phyloP scores from a whole-genome alignment of 2,329 filamentous ascomycete species.

The Fusarium tuaranense region DNA sequence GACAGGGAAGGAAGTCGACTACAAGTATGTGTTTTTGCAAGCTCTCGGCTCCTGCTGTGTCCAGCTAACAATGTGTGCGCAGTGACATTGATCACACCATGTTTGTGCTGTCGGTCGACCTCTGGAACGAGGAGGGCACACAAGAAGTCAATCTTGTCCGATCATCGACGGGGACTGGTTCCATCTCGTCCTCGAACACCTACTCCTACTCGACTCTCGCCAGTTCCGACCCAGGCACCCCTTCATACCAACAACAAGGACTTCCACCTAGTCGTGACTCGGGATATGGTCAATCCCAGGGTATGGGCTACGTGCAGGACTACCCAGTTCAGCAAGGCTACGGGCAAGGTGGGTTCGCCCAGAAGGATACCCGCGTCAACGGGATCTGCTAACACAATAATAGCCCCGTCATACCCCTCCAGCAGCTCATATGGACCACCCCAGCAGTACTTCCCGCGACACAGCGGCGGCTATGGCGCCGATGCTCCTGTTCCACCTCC shows the following conservation, averaged over 20 bases:
- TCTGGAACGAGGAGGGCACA: slow-evolving; percentile 74
- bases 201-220: slow-evolving; percentile 74
- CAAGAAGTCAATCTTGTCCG: slow-evolving; percentile 76
- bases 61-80: slow-evolving; percentile 13
- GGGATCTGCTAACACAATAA: slow-evolving; percentile 18
- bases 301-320: slow-evolving; percentile 49
- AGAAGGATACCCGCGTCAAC: background rate
- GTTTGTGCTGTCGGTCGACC: slow-evolving; percentile 73
- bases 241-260: slow-evolving; percentile 50
- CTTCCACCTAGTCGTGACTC: slow-evolving; percentile 54
- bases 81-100: slow-evolving; percentile 55
- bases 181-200: slow-evolving; percentile 83
- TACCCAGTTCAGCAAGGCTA: slow-evolving; percentile 49
- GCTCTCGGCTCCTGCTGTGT: background rate
- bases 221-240: slow-evolving; percentile 46
- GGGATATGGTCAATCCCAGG: slow-evolving; percentile 45
- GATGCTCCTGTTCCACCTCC: slow-evolving; percentile 43
- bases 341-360: slow-evolving; percentile 46
- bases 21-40: slow-evolving; percentile 70
- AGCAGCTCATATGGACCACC: slow-evolving; percentile 52
- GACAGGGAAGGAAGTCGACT: slow-evolving; percentile 85
- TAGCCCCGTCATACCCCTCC: slow-evolving; percentile 45
- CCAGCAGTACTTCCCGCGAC: slow-evolving; percentile 52
- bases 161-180: slow-evolving; percentile 74
- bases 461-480: slow-evolving; percentile 45